Evolutionary conservation across 176 grass and related monocot genomes (phyloP).

Genomic region (Bolboschoenus planiculmis): DNA sequence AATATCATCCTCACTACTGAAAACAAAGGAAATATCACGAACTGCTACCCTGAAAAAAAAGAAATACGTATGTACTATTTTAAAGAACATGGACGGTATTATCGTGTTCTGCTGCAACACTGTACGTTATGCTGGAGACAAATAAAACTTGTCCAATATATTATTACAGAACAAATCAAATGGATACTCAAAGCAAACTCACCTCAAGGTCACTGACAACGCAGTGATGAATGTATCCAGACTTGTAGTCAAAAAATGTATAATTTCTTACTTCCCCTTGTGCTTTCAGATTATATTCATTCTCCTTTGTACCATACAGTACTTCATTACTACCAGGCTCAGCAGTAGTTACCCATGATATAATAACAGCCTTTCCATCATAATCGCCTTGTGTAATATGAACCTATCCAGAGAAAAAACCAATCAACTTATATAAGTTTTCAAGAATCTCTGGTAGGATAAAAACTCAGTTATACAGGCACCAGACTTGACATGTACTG

Average conservation of each 20-base stretch:
- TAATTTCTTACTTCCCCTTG: slow-evolving; percentile 70
- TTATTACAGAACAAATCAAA: background rate
- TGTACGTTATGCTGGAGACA: background rate
- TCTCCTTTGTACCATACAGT: slow-evolving; percentile 52
- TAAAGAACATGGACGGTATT: background rate
- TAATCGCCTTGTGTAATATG: slow-evolving; percentile 98
- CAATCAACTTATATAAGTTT: background rate
- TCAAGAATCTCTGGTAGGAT: background rate
- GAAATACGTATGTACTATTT: background rate
- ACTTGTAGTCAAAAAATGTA: slow-evolving; percentile 86
- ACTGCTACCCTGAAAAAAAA: background rate
- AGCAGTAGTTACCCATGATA: slow-evolving; percentile 74
- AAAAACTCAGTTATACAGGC: background rate
- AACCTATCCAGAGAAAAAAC: slow-evolving; percentile 41
- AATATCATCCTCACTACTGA: background rate
- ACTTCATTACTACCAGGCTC: slow-evolving; percentile 64
- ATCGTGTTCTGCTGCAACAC: background rate
- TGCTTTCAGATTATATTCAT: slow-evolving; percentile 52
- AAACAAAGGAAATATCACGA: background rate
- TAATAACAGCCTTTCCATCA: slow-evolving; percentile 79
- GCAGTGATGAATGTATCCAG: slow-evolving; percentile 93
- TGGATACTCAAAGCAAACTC: slow-evolving; percentile 5
- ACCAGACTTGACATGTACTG: background rate
- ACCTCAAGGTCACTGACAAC: slow-evolving; percentile 76
- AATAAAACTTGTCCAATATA: background rate